phyloP scores from a whole-genome alignment of 164 flowering plant species.

The Stephania cephalantha region DNA sequence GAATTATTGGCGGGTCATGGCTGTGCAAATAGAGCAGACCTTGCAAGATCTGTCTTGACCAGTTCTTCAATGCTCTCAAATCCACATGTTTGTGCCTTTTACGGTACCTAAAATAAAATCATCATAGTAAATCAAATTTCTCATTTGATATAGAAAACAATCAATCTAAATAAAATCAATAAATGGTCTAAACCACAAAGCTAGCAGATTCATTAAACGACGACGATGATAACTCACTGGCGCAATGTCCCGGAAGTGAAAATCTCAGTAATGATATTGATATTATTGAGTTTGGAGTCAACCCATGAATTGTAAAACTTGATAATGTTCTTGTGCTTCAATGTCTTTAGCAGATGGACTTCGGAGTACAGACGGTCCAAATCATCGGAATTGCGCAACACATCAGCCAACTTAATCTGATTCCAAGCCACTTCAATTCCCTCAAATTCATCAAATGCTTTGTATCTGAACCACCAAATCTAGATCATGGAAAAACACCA shows the following conservation, averaged over 20 bases:
- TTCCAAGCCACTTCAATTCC: conserved; percentile 99
- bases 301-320: conserved; percentile 93
- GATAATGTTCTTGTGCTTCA: conserved; percentile 94
- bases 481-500: conserved; percentile 30
- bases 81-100: conserved; percentile 90
- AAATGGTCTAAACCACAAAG: background rate
- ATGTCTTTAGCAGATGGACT: conserved; percentile 89
- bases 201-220: background rate
- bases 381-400: conserved; percentile 61
- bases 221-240: conserved; percentile 51
- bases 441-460: conserved; percentile 92
- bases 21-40: conserved; percentile 86
- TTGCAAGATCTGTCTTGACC: conserved; percentile 92
- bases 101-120: conserved; percentile 62
- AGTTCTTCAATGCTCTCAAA: conserved; percentile 84
- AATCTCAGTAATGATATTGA: conserved; percentile 93
- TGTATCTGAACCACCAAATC: conserved; percentile 44
- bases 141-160: background rate
- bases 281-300: conserved; percentile 49
- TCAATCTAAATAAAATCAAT: background rate
- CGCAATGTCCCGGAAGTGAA: conserved; percentile 94
- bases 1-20: conserved; percentile 89
- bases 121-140: background rate
- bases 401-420: conserved; percentile 79
- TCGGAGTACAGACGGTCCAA: conserved; percentile 87